phyloP scores from a whole-genome alignment of 2,329 filamentous ascomycete species.

The Fonsecaea pedrosoi region DNA sequence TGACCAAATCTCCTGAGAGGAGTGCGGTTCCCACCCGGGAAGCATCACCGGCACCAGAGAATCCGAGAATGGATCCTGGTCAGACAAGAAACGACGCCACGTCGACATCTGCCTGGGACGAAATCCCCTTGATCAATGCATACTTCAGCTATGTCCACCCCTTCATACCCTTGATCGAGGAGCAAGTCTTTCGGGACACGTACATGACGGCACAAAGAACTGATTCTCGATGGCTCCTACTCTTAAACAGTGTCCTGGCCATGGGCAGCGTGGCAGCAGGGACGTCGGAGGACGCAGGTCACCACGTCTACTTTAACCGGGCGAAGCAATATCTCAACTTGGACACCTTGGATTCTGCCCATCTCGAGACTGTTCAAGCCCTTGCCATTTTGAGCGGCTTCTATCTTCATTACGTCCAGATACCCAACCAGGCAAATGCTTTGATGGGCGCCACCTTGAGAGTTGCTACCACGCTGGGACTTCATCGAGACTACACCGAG shows the following conservation, averaged over 20 bases:
- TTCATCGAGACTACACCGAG: constrained; percentile 69
- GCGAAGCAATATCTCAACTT: constrained; percentile 71
- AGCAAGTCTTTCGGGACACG: constrained; percentile 70
- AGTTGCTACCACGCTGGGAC: constrained; percentile 75
- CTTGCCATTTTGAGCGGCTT: constrained; percentile 74
- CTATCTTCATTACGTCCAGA: constrained; percentile 79
- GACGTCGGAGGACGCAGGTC: constrained; percentile 67
- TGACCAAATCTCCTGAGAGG: constrained; percentile 50
- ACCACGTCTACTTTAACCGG: constrained; percentile 70
- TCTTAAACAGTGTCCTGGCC: constrained; percentile 78
- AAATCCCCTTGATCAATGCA: constrained; percentile 73
- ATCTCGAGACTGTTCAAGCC: constrained; percentile 76
- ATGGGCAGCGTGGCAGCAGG: constrained; percentile 74
- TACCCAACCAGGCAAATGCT: constrained; percentile 77
- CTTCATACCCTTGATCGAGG: constrained; percentile 76
- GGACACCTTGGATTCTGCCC: constrained; percentile 71
- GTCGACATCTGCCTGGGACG: constrained; percentile 65
- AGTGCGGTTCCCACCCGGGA: constrained; percentile 47
- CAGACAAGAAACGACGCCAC: constrained; percentile 57
- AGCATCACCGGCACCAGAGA: constrained; percentile 47
- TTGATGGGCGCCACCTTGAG: constrained; percentile 73
- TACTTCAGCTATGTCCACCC: constrained; percentile 77
- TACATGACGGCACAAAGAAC: constrained; percentile 68
- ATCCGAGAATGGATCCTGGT: constrained; percentile 48
- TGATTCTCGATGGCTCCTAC: constrained; percentile 72